These are phyloP conservation scores for Chlorella variabilis DNA, from an alignment of 163 green algal species.

Conservation along the genomic window DNA sequence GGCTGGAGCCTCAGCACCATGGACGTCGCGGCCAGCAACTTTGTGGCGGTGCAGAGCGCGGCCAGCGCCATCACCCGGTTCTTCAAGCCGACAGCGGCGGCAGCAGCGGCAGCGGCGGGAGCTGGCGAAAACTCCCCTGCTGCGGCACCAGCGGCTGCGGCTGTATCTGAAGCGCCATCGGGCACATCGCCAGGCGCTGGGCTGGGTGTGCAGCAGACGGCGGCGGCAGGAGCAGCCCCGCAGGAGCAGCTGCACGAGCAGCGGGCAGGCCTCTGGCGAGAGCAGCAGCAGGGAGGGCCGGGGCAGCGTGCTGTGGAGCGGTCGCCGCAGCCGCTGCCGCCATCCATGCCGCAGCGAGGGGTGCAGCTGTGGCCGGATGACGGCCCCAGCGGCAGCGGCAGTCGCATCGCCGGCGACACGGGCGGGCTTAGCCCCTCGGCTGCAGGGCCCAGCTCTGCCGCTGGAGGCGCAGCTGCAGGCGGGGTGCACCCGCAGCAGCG, in stretches of 20 bases:
- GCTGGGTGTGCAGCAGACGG: too few relatives aligned
- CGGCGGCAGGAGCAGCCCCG: background rate
- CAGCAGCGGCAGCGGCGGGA: background rate
- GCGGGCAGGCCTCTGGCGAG: too few relatives aligned
- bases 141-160: background rate
- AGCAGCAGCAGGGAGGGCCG: background rate
- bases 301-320: too few relatives aligned
- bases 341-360: too few relatives aligned
- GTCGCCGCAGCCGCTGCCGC: too few relatives aligned
- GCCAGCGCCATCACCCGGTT: slow-evolving; percentile 30
- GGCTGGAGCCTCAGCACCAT: slow-evolving; percentile 16
- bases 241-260: background rate
- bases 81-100: slow-evolving; percentile 20
- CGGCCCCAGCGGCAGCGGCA: too few relatives aligned
- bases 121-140: background rate
- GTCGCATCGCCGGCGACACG: too few relatives aligned
- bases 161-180: background rate
- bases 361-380: too few relatives aligned
- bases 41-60: slow-evolving; percentile 21
- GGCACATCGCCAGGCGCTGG: background rate
- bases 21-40: background rate
- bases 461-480: too few relatives aligned
- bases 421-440: too few relatives aligned
- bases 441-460: too few relatives aligned
- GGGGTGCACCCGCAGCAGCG: too few relatives aligned